phyloP scores from a whole-genome alignment of 345 rosid species.

The Eucalyptus shirleyi region DNA sequence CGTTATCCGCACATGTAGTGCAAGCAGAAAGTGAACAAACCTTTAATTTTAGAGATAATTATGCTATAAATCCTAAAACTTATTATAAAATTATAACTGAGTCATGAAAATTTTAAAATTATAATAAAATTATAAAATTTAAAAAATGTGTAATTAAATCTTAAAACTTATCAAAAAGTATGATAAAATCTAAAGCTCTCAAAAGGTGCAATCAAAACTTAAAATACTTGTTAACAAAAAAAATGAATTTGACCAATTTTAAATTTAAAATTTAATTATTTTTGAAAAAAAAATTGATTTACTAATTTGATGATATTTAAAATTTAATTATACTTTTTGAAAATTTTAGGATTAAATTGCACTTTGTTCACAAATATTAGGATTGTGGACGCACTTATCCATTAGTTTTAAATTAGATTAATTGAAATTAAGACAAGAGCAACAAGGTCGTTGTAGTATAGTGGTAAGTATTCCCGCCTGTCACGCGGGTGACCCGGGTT shows the following conservation, averaged over 20 bases:
- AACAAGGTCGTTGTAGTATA: conserved; percentile 66
- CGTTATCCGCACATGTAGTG: background rate
- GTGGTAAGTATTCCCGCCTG: conserved; percentile 97
- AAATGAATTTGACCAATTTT: no score
- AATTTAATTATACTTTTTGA: no score
- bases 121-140: no score
- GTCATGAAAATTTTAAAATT: fast-evolving
- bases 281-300: fast-evolving
- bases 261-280: no score
- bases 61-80: fast-evolving
- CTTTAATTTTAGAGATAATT: background rate
- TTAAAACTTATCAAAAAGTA: fast-evolving
- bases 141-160: fast-evolving
- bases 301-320: fast-evolving
- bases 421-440: fast-evolving
- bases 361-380: fast-evolving
- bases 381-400: no score
- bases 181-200: fast-evolving
- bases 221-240: fast-evolving
- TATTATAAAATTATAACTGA: fast-evolving
- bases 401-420: fast-evolving
- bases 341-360: fast-evolving
- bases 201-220: fast-evolving
- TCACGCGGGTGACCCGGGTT: conserved; percentile 97
- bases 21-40: background rate